Conservation (phyloP, 768 basidiomycete genomes). For the Boletus subparvulus region DNA sequence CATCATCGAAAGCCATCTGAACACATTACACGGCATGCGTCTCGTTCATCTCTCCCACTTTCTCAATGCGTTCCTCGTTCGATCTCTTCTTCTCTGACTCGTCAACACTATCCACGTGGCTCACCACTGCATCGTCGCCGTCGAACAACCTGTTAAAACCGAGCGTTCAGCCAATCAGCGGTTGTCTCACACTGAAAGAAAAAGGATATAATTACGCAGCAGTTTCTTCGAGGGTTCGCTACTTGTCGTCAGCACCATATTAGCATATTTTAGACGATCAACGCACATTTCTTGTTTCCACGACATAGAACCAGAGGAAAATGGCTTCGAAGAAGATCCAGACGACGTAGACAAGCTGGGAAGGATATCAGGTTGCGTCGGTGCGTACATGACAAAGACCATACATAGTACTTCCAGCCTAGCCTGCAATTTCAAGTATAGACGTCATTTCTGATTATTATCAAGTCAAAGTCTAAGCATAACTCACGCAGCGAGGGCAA, state of each 20-base stretch:
- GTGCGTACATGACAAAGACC: too few relatives aligned
- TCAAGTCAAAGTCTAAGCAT: neutral
- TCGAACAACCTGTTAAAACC: constrained; percentile 3
- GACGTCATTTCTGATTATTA: neutral
- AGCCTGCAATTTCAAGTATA: too few relatives aligned
- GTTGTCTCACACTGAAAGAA: too few relatives aligned
- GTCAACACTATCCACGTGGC: neutral
- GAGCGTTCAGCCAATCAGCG: neutral
- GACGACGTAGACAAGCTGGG: constrained; percentile 36
- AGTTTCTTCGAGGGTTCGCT: constrained; percentile 11
- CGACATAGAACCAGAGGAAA: constrained; percentile 35
- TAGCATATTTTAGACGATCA: neutral
- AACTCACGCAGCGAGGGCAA: constrained; percentile 26
- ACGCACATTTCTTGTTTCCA: constrained; percentile 37
- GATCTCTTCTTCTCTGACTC: neutral
- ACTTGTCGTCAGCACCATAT: neutral
- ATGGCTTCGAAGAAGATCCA: constrained; percentile 40
- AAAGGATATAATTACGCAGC: neutral
- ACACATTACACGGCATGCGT: neutral
- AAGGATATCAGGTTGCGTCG: too few relatives aligned
- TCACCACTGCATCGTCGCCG: neutral
- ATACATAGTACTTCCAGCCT: too few relatives aligned
- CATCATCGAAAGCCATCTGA: neutral
- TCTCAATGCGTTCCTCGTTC: neutral
- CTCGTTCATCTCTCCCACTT: neutral